Base-by-base conservation (phyloP, 257 asterid species). In the Solanum gandarillasii region DNA sequence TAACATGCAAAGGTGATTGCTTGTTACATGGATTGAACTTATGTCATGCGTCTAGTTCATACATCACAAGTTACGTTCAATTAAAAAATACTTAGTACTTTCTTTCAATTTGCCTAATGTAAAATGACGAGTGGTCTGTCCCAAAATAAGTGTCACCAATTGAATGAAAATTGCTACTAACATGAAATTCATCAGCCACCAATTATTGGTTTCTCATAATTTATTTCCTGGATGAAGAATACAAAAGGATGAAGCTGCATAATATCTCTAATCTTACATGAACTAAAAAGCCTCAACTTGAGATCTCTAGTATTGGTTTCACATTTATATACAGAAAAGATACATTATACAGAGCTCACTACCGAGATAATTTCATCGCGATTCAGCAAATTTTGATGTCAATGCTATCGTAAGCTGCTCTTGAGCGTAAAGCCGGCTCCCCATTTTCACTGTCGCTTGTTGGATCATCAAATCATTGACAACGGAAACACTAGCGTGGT, bases 391-490 rank as follows among this genome's bases (percentile, higher is more conserved):
- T 89, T 89, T 92, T 1, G 98, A 91, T 18, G 93, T 83, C 92
- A 96, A 90, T 5, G 98, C 96, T 86, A 88, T 52, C 87, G 90
- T 90, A 70, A 96, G 98, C 89, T 96, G 96, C 11, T 95, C 98
- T 87, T 91, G 95, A 2, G 96, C 87, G 94, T 89, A 96, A 60
- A 90, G 67, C 10, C 90, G 90, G n/a, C 92, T 93, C 65, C 93
- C 98, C 98, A 96, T 95, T 88, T 94, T 94, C 14, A 96, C 98
- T 2, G 98, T 93, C 6, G 94, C 96, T 79, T 94, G 98, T 85
- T 95, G 98, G 82, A 95, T 95, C 98, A 96, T 95, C 89, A 95
- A 23, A n/a, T 95, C 98, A 29, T 94, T 95, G 38, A 96, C 95
- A 3, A 96, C 97, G 3, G 98, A 93, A 0, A 94, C 93, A 62